Percentiles rank a stretch among this genome's conserved stretches.
Evolutionary conservation across 2,329 filamentous ascomycete genomes (phyloP).

Genomic region (Apiospora koreana): DNA sequence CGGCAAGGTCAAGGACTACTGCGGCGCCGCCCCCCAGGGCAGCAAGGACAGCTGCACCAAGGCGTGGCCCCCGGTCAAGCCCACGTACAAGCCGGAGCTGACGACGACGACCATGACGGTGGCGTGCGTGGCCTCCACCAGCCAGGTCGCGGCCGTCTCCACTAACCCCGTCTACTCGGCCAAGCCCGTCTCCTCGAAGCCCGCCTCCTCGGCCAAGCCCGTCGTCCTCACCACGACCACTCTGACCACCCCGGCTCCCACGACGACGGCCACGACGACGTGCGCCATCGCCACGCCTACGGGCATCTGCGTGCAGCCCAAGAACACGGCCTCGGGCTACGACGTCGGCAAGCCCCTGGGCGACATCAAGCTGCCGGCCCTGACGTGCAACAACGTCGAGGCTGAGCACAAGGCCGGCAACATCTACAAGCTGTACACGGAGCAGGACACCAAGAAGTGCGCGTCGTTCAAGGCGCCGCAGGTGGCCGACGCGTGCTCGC

Average conservation of each 20-base stretch:
- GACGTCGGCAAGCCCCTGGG: conserved; percentile 62
- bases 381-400: conserved; percentile 55
- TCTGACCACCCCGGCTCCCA: conserved; percentile 18
- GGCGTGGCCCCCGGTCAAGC: conserved; percentile 43
- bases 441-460: conserved; percentile 44
- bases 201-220: conserved; percentile 14
- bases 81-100: conserved; percentile 35
- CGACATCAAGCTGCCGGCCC: conserved; percentile 51
- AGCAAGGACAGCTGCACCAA: conserved; percentile 42
- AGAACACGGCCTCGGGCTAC: conserved; percentile 63
- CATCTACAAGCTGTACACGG: conserved; percentile 55
- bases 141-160: conserved; percentile 10
- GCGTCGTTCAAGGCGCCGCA: conserved; percentile 40
- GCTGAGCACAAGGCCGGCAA: conserved; percentile 39
- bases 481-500: conserved; percentile 45
- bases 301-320: conserved; percentile 55
- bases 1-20: conserved; percentile 45
- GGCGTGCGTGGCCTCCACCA: conserved; percentile 27
- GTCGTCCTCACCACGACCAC: conserved; percentile 26
- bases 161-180: conserved; percentile 31
- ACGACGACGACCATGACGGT: conserved; percentile 37
- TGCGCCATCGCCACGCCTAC: conserved; percentile 48
- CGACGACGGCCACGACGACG: conserved; percentile 25
- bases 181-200: conserved; percentile 25
- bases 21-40: conserved; percentile 21